phyloP scores from a whole-genome alignment of 495 filamentous ascomycete species.

The Hypoxylon cercidicola region DNA sequence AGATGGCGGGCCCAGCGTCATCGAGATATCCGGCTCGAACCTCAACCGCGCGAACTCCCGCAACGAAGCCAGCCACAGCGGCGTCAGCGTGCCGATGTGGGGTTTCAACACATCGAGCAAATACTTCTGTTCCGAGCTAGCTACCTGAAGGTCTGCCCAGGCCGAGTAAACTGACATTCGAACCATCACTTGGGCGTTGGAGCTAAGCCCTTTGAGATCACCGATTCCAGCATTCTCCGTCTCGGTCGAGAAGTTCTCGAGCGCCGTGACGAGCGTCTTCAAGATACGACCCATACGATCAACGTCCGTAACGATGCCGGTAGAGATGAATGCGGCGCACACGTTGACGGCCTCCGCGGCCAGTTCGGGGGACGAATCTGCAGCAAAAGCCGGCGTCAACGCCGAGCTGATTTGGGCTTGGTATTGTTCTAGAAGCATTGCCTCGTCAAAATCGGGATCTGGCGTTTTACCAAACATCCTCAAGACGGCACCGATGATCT shows the following conservation, averaged over 20 bases:
- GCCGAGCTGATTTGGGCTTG: conserved; percentile 98
- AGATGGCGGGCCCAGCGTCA: conserved; percentile 76
- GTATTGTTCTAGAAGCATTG: conserved; percentile 94
- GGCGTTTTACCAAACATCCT: conserved; percentile 96
- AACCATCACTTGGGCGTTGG: conserved; percentile 98
- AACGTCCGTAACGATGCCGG: conserved; percentile 95
- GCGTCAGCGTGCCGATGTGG: conserved; percentile 86
- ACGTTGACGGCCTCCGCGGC: conserved; percentile 96
- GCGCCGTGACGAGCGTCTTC: conserved; percentile 87
- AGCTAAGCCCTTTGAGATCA: conserved; percentile 90
- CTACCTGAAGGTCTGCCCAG: conserved; percentile 98
- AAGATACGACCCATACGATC: conserved; percentile 98
- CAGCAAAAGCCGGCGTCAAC: conserved; percentile 93
- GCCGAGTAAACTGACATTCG: conserved; percentile 97
- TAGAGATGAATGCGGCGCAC: conserved; percentile 96
- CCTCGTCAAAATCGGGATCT: conserved; percentile 96
- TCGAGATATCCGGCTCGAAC: conserved; percentile 97
- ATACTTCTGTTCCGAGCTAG: conserved; percentile 92
- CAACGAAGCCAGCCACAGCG: conserved; percentile 91
- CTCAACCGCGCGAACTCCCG: conserved; percentile 92
- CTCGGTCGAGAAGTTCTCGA: conserved; percentile 91
- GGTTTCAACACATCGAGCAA: conserved; percentile 89
- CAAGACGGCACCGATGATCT: conserved; percentile 91
- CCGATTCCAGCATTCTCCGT: conserved; percentile 88
- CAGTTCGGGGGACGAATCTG: conserved; percentile 93